Evolutionary conservation across 2,329 filamentous ascomycete species (phyloP).

Genomic region (Colletotrichum sp.): DNA sequence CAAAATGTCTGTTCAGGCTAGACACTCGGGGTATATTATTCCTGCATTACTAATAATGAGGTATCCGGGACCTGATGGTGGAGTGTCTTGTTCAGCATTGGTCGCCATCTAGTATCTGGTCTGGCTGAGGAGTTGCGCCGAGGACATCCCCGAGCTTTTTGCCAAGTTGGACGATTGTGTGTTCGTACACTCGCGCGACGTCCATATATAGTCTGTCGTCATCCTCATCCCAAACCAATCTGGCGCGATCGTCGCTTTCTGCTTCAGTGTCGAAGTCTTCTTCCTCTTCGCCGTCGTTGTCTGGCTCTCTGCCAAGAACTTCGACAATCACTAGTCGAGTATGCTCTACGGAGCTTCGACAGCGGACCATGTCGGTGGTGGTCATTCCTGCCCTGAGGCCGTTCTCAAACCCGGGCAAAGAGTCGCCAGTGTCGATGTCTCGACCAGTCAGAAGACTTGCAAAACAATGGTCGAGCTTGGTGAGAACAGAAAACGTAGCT

Average conservation of each 20-base stretch:
- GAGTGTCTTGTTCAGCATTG: background rate
- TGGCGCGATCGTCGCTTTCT: constrained; percentile 38
- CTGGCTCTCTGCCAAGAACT: constrained; percentile 57
- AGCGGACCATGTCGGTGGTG: constrained; percentile 84
- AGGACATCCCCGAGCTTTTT: constrained; percentile 61
- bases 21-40: background rate
- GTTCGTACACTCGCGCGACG: constrained; percentile 79
- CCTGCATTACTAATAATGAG: background rate
- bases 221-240: constrained; percentile 43
- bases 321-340: constrained; percentile 75
- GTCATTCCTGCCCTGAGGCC: constrained; percentile 71
- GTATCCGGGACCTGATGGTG: background rate
- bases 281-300: constrained; percentile 36
- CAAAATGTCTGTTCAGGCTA: background rate
- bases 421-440: constrained; percentile 68
- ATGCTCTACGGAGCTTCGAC: constrained; percentile 80
- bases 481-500: constrained; percentile 73
- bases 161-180: constrained; percentile 77
- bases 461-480: constrained; percentile 85
- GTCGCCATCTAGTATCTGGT: background rate
- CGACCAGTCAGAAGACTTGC: constrained; percentile 73
- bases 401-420: constrained; percentile 73
- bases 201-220: constrained; percentile 66
- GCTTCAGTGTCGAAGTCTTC: constrained; percentile 30
- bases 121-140: background rate